These are phyloP conservation scores for Lodderomyces parapsilosis DNA, from an alignment of 1,139 yeast species.

Conservation along the genomic window DNA sequence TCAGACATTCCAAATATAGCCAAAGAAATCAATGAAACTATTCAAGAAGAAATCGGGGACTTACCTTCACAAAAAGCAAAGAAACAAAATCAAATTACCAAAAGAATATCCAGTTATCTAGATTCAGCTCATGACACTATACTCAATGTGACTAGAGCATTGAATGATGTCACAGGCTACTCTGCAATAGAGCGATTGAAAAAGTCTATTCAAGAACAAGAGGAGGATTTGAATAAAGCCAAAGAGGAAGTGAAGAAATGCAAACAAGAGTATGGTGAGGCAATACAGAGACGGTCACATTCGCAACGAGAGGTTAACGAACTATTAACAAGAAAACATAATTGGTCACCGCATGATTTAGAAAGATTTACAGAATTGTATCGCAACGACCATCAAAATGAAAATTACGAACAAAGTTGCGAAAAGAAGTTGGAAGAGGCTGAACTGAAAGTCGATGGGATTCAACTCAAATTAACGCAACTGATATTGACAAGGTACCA, in stretches of 20 bases:
- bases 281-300: constrained; percentile 62
- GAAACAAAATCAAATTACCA: constrained; percentile 19
- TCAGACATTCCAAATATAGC: constrained; percentile 12
- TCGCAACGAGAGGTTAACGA: constrained; percentile 90
- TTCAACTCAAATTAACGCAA: constrained; percentile 67
- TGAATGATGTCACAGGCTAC: constrained; percentile 93
- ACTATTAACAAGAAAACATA: constrained; percentile 76
- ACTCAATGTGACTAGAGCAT: constrained; percentile 66
- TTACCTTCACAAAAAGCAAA: constrained; percentile 35
- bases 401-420: constrained; percentile 55
- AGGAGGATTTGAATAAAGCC: constrained; percentile 46
- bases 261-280: constrained; percentile 57
- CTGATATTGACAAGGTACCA: constrained; percentile 87
- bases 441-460: constrained; percentile 67
- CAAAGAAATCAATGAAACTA: constrained; percentile 19
- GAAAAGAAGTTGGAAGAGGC: constrained; percentile 50
- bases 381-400: constrained; percentile 77
- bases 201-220: constrained; percentile 53
- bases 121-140: constrained; percentile 67
- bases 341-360: constrained; percentile 76
- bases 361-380: constrained; percentile 83
- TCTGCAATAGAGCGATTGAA: constrained; percentile 75
- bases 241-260: constrained; percentile 49
- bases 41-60: constrained; percentile 22
- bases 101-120: constrained; percentile 49